These are phyloP conservation scores for Alternaria rosae DNA, from an alignment of 2,329 filamentous ascomycete species.

Conservation along the genomic window DNA sequence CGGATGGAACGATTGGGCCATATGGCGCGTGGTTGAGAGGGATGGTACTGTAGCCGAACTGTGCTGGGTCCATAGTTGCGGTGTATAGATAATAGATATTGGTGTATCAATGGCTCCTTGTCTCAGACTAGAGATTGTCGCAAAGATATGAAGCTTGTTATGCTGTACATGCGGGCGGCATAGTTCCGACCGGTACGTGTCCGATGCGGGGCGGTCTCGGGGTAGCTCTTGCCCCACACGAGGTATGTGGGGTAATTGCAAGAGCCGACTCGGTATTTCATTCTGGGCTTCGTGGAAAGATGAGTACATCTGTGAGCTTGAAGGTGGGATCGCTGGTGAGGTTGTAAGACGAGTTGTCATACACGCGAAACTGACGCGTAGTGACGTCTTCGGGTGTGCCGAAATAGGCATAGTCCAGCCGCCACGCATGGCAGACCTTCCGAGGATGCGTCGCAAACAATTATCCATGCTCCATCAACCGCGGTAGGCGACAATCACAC, in stretches of 20 bases:
- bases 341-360: neutral
- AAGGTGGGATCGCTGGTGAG: neutral
- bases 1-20: slow-evolving; percentile 21
- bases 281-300: neutral
- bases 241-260: slow-evolving; percentile 2
- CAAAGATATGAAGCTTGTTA: neutral
- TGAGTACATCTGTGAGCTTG: too few species aligned
- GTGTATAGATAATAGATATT: neutral
- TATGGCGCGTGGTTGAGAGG: slow-evolving; percentile 30
- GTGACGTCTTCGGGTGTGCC: neutral
- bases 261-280: neutral
- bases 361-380: neutral
- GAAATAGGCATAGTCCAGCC: neutral
- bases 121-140: neutral
- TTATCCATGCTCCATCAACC: neutral
- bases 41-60: slow-evolving; percentile 32
- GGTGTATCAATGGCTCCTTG: too few species aligned
- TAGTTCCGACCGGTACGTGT: neutral
- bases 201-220: slow-evolving; percentile 6
- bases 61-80: slow-evolving; percentile 28
- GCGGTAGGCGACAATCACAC: neutral
- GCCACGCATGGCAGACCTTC: neutral
- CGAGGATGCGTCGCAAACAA: neutral
- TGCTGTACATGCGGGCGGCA: neutral
- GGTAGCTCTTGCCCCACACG: slow-evolving; percentile 12